These are phyloP conservation scores for Perkinsus marinus DNA, from an alignment of 169 alveolate species.

Conservation along the genomic window DNA sequence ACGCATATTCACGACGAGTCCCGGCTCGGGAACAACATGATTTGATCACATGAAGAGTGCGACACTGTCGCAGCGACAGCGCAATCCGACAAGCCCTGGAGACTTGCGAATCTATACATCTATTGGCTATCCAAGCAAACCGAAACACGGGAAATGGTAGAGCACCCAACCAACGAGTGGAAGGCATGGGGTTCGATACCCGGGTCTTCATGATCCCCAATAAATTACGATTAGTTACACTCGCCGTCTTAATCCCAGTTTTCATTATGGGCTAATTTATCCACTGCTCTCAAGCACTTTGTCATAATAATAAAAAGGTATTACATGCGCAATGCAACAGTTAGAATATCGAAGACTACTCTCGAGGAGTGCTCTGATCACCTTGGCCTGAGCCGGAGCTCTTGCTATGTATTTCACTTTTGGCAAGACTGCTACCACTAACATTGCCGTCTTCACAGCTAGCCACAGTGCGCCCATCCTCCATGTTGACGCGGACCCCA, in stretches of 20 bases:
- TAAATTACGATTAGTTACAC: too few relatives aligned
- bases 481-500: background rate
- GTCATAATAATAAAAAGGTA: background rate
- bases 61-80: too few relatives aligned
- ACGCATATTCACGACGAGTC: too few relatives aligned
- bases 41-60: background rate
- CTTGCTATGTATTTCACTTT: background rate
- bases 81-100: too few relatives aligned
- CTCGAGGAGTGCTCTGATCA: background rate
- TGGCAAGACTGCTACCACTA: background rate
- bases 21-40: too few relatives aligned
- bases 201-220: too few relatives aligned
- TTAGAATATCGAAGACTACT: background rate
- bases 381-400: background rate
- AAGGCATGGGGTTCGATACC: too few relatives aligned
- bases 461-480: background rate
- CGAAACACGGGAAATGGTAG: too few relatives aligned
- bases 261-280: background rate
- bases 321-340: background rate
- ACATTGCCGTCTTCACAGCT: background rate
- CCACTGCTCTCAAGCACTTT: background rate
- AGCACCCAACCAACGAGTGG: too few relatives aligned
- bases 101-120: too few relatives aligned
- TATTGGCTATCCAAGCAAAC: too few relatives aligned
- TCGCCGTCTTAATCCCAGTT: too few relatives aligned